Percentiles rank a stretch among this genome's conserved stretches.
Evolutionary conservation across 768 basidiomycete species (phyloP).

Genomic region (Galerina sulciceps): DNA sequence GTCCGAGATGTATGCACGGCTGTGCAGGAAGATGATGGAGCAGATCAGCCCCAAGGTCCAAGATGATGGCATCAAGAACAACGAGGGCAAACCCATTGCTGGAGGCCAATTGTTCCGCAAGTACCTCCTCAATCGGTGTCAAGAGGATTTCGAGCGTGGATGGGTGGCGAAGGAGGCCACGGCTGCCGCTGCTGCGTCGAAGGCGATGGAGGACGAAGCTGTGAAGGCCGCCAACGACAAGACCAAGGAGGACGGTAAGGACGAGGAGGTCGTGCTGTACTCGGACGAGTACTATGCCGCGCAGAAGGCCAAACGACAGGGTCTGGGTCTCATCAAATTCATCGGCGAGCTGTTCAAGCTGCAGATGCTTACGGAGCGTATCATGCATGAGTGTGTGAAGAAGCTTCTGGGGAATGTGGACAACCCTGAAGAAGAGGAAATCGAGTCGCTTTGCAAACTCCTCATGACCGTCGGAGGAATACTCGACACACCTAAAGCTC

Average conservation of each 20-base stretch:
- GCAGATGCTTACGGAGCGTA: slow-evolving; percentile 97
- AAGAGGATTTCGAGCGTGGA: slow-evolving; percentile 96
- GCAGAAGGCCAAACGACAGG: slow-evolving; percentile 96
- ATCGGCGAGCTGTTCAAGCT: slow-evolving; percentile 99
- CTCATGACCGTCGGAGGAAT: slow-evolving; percentile 85
- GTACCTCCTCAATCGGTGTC: slow-evolving; percentile 95
- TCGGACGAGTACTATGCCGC: slow-evolving; percentile 97
- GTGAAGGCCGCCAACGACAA: slow-evolving; percentile 69
- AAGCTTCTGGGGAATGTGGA: slow-evolving; percentile 92
- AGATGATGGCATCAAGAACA: slow-evolving; percentile 83
- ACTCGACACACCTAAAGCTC: slow-evolving; percentile 82
- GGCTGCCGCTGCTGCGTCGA: slow-evolving; percentile 83
- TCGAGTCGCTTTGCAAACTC: slow-evolving; percentile 94
- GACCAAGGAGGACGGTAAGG: slow-evolving; percentile 43
- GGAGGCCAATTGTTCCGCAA: slow-evolving; percentile 96
- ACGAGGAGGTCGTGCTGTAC: slow-evolving; percentile 79
- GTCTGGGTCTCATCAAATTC: slow-evolving; percentile 96
- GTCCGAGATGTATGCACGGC: slow-evolving; percentile 97
- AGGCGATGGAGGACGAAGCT: slow-evolving; percentile 86
- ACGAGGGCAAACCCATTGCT: slow-evolving; percentile 86
- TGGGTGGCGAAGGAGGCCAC: slow-evolving; percentile 91
- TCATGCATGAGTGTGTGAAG: slow-evolving; percentile 99
- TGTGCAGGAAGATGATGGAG: slow-evolving; percentile 97
- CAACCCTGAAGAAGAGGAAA: slow-evolving; percentile 96
- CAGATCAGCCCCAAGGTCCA: slow-evolving; percentile 85